Base-by-base conservation (phyloP, 75 land plant genomes). In the Picea sitchensis region DNA sequence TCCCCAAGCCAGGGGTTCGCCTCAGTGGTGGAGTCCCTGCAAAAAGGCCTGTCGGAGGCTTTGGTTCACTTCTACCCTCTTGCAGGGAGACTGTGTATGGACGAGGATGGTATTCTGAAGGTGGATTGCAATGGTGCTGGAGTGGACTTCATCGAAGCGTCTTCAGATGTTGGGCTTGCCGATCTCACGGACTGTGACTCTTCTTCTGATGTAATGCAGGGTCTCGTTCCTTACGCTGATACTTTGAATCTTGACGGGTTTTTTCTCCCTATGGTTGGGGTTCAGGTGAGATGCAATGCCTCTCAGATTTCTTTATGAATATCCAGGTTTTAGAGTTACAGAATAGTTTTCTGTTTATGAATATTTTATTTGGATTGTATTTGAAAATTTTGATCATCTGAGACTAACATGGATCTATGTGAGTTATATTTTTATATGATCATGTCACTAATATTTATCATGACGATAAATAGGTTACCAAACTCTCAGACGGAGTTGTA, bases 61-160 rank as follows among this genome's bases (percentile, higher is more conserved):
- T 74, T 92, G 85, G 88, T 81, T 72, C 76, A 90, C 31, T 92
- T 90, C 73, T 83, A 90, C 72, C 94, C 87, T 65, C 69, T 92
- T 76, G 90, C 92, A 17, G 94, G 94, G 77, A 87, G 82, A 71
- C 79, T 92, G 0, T 86, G 78, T 56, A 79, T 76, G 76, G 89
- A 89, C 58, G 86, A 91, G 17, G 92, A 92, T 38, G 91, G 89
- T 59, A 84, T 88, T 32, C 86, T 92, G 23, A 79, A 51, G 80
- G 92, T 92, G 57, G 89, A 88, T 64, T 92, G 84, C 62, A 90
- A 86, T 34, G 94, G 84, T 65, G 83, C 38, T 9, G 92, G 94
- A 13, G 94, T 79, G 4, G 90, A 85, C 80, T 88, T 87, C 51
- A 69, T 78, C 57, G 86, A 82, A 65, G 93, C 84, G 14, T 85